These are phyloP conservation scores for Nannochloris sp. DNA, from an alignment of 139 green algal species.

Conservation along the genomic window DNA sequence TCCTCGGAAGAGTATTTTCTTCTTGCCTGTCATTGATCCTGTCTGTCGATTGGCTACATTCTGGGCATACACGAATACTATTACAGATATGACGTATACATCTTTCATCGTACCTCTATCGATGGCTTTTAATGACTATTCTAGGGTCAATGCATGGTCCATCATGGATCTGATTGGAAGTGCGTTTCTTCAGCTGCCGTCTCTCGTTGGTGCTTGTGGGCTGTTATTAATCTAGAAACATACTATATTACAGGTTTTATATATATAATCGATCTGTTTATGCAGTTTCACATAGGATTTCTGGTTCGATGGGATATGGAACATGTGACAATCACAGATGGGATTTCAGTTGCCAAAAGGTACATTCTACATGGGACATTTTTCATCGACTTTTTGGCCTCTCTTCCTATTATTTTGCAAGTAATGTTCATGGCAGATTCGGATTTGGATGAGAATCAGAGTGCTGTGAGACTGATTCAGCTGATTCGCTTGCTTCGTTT, in stretches of 20 bases:
- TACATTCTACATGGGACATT: conserved; percentile 18
- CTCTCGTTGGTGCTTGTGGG: too few relatives aligned
- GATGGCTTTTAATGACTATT: conserved; percentile 11
- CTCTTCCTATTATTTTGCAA: conserved; percentile 7
- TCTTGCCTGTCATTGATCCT: conserved; percentile 11
- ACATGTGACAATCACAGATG: conserved; percentile 8
- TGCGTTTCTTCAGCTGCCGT: not conserved
- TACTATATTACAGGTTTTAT: not conserved
- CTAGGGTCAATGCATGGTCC: not conserved
- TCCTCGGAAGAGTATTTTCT: conserved; percentile 1
- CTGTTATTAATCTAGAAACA: too few relatives aligned
- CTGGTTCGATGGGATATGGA: conserved; percentile 14
- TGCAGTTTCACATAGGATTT: conserved; percentile 18
- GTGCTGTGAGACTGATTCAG: not conserved
- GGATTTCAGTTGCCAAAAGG: conserved; percentile 1
- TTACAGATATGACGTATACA: conserved; percentile 15
- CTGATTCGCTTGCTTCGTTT: conserved; percentile 18
- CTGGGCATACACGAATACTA: conserved; percentile 7
- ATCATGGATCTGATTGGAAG: conserved; percentile 9
- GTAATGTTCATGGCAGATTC: not conserved
- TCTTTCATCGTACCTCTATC: conserved; percentile 20
- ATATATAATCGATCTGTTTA: conserved; percentile 18
- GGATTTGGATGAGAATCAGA: not conserved
- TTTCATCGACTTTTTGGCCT: conserved; percentile 10
- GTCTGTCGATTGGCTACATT: not conserved